Evolutionary conservation across 192 early-diverging fungal genomes (phyloP).

Genomic region (Backusella psychrophila): DNA sequence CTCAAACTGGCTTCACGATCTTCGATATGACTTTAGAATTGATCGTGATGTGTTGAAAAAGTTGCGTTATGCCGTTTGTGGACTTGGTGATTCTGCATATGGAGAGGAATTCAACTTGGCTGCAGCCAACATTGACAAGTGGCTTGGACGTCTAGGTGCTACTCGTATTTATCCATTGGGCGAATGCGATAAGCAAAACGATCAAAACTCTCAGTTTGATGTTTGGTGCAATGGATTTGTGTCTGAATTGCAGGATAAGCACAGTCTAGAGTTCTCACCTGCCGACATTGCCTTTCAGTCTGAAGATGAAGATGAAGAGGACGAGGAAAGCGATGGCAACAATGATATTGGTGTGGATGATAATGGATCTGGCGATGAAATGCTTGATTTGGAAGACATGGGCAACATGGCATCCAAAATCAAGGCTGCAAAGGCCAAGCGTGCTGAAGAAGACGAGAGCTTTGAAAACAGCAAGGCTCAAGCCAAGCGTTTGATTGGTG

Average conservation of each 20-base stretch:
- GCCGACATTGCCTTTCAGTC: constrained; percentile 50
- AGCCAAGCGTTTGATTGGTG: constrained; percentile 44
- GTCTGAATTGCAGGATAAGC: constrained; percentile 40
- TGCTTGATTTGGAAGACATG: constrained; percentile 77
- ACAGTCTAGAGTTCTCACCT: constrained; percentile 45
- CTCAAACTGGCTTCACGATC: constrained; percentile 59
- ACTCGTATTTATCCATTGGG: constrained; percentile 57
- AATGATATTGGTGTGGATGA: constrained; percentile 39
- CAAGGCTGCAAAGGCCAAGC: constrained; percentile 48
- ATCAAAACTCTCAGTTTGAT: constrained; percentile 26
- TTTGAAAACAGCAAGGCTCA: constrained; percentile 41
- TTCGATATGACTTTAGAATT: constrained; percentile 61
- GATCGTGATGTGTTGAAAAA: constrained; percentile 48
- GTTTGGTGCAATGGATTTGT: constrained; percentile 34
- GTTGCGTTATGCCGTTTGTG: constrained; percentile 65
- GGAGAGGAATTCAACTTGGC: constrained; percentile 57
- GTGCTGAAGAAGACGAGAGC: constrained; percentile 52
- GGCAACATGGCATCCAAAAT: constrained; percentile 61
- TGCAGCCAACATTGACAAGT: constrained; percentile 56
- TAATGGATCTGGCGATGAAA: constrained; percentile 47
- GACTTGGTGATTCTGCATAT: constrained; percentile 70
- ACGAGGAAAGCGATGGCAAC: constrained; percentile 22
- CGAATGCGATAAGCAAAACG: constrained; percentile 57
- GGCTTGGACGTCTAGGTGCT: constrained; percentile 59
- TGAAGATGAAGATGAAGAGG: constrained; percentile 48